Base-by-base conservation (phyloP, 805 yeast species). In the Candida caryicola region DNA sequence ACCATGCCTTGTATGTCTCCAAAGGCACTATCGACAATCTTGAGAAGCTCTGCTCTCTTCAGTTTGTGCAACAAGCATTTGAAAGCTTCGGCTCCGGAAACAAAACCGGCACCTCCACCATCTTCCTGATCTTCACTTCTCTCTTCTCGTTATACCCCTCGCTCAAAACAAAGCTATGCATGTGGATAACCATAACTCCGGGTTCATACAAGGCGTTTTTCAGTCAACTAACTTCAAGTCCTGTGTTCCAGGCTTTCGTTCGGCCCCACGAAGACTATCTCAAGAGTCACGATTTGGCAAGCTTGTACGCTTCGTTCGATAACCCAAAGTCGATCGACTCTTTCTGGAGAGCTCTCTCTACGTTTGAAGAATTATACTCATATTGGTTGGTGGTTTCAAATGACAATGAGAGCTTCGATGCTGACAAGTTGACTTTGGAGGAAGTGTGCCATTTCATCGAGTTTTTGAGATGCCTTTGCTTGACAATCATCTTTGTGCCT, bases 331-430 rank as follows among this genome's bases (percentile, higher is more conserved):
- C 29, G 4, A 34, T 36, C 21, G 13, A 9, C 4, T 33, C 33
- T 2, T 69, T 68, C 36, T 66, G 70, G 67, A 55, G 57, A 23
- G 44, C 54, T 4, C 52, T 83, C 2, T 67, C 63, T 31, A 53
- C 81, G 0, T 74, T 80, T 42, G 68, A 82, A 40, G 87, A 84
- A 45, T 52, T 83, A 7, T 73, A 79, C 43, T 78, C 88, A 1
- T 82, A 80, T 49, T 76, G 85, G 76, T 58, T 85, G 29, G 71
- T 77, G 17, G 77, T 85, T 6, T 74, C 85, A 2, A 82, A 78
- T 46, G 95, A 85, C 51, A 60, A 65, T 8, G 90, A 81, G 46
- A 59, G 81, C 33, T 72, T 75, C 39, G 57, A 54, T 8, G 62
- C 57, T 5, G 71, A 70, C 15, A 65, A 76, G 23, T 56, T 80